phyloP scores from a whole-genome alignment of 768 basidiomycete genomes.

The Kwoniella shandongensis region DNA sequence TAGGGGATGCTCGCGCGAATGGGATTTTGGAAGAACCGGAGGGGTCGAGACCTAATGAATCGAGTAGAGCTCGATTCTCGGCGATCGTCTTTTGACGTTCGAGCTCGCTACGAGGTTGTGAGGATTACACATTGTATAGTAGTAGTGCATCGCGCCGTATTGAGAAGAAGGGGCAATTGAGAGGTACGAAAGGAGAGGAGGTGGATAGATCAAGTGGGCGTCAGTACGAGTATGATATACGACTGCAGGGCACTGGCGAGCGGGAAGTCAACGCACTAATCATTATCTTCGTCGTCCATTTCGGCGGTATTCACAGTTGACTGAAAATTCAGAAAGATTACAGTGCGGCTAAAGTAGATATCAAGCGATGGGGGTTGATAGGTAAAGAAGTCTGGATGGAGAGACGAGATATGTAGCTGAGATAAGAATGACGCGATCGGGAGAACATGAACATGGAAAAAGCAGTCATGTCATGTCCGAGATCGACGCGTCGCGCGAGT shows the following conservation, averaged over 20 bases:
- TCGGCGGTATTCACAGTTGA: constrained; percentile 2
- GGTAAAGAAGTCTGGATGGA: too few species aligned
- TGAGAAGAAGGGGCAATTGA: background rate
- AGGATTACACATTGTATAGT: too few species aligned
- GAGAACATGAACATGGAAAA: constrained; percentile 1
- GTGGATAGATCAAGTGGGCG: background rate
- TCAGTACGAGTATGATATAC: too few species aligned
- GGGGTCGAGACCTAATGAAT: constrained; percentile 47
- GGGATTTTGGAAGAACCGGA: constrained; percentile 30
- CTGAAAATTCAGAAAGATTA: background rate
- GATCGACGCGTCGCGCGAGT: background rate
- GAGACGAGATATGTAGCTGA: too few species aligned
- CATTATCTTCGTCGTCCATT: constrained; percentile 49
- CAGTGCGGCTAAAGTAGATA: too few species aligned
- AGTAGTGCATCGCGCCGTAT: too few species aligned
- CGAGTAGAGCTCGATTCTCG: constrained; percentile 46
- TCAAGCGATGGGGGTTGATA: too few species aligned
- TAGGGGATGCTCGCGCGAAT: constrained; percentile 9
- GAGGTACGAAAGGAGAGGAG: background rate
- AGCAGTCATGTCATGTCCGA: background rate
- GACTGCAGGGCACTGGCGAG: too few species aligned
- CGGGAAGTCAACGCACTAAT: constrained; percentile 38
- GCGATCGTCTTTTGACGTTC: constrained; percentile 52
- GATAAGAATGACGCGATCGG: too few species aligned
- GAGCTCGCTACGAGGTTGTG: constrained; percentile 34